Evolutionary conservation across 2,329 filamentous ascomycete genomes (phyloP), one percentile per base, ranked within the genome.

Genomic region (Raffaelea arxii): DNA sequence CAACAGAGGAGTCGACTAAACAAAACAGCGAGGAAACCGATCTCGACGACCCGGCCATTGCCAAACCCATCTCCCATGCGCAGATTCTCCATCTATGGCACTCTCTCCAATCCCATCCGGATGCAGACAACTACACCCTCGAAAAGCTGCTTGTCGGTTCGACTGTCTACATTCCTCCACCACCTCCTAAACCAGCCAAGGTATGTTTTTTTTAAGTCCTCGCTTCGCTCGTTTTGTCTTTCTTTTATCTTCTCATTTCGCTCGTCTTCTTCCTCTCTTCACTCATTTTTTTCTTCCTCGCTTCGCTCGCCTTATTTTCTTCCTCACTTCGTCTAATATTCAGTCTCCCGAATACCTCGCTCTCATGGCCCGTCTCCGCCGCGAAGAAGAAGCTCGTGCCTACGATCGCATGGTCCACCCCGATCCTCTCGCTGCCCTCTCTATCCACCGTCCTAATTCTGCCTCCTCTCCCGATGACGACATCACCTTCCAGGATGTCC

Each of bases 391-490:
- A 69, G 77, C 81, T 54, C 79, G 84, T 51, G 75, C 79, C 44
- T 98, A 97, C 69, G 77, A 87, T 54, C 80, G 82, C 59, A 88
- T 97, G 81, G 67, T 84, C 43, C 80, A 82, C 51, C 78, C 82
- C 44, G 18, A 58, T 63, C 44, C 61, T 69, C n/a, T 65, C 69
- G 7, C 63, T 68, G 50, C 56, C 54, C 52, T 76, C 72, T 12
- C 71, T 45, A 72, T 69, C 30, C 75, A 77, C 52, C 66, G 64
- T 9, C 71, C 71, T 0, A 69, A 61, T 36, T 59, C 64, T 18
- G 63, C 65, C 23, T 75, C 75, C 48, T 57, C 69, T 6, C 66
- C 64, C 53, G 68, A 78, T 53, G 84, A 87, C 51, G 80, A 83
- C 2, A 67, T 84, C 3, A 82, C 80, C 3, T 82, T 81, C 52